A percentile compares a stretch with the other conserved stretches of the same genome.
phyloP scores from a whole-genome alignment of 1,284 basidiomycete genomes.

The Fereydounia khargensis region DNA sequence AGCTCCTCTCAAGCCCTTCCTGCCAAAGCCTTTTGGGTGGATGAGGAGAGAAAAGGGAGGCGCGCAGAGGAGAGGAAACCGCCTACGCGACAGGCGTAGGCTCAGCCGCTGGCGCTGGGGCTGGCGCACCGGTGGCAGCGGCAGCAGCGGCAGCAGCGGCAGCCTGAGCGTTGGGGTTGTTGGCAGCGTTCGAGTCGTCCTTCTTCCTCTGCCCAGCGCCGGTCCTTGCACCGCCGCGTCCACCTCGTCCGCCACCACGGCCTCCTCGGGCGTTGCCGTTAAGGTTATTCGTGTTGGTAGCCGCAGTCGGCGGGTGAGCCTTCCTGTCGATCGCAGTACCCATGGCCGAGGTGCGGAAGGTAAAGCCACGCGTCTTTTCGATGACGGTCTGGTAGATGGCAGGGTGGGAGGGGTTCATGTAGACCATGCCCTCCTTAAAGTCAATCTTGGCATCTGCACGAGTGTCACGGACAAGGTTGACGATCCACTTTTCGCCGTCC shows the following conservation, averaged over 20 bases:
- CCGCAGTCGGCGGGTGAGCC: slow-evolving; percentile 45
- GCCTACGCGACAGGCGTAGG: no score
- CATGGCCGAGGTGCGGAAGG: slow-evolving; percentile 84
- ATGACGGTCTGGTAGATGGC: slow-evolving; percentile 93
- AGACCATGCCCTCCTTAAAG: slow-evolving; percentile 91
- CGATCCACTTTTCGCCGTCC: slow-evolving; percentile 99
- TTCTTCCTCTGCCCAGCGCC: slow-evolving; percentile 2
- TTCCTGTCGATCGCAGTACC: slow-evolving; percentile 75
- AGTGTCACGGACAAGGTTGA: slow-evolving; percentile 94
- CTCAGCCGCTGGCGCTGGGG: no score
- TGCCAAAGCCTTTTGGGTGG: no score
- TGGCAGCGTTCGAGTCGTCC: background rate
- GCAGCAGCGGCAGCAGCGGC: background rate
- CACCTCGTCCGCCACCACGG: slow-evolving; percentile 36
- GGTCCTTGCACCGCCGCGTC: slow-evolving; percentile 31
- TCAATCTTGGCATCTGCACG: slow-evolving; percentile 97
- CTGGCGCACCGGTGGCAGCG: no score
- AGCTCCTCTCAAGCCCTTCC: no score
- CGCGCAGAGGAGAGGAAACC: no score
- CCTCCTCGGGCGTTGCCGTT: slow-evolving; percentile 38
- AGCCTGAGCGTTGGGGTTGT: background rate
- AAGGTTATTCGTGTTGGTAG: slow-evolving; percentile 25
- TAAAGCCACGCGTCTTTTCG: slow-evolving; percentile 88
- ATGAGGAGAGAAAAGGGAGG: no score
- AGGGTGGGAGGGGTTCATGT: slow-evolving; percentile 84